A percentile compares a stretch with the other conserved stretches of the same genome.
These are phyloP conservation scores for Colletotrichum lindemuthianum DNA, from an alignment of 2,329 filamentous ascomycete genomes.

Conservation along the genomic window DNA sequence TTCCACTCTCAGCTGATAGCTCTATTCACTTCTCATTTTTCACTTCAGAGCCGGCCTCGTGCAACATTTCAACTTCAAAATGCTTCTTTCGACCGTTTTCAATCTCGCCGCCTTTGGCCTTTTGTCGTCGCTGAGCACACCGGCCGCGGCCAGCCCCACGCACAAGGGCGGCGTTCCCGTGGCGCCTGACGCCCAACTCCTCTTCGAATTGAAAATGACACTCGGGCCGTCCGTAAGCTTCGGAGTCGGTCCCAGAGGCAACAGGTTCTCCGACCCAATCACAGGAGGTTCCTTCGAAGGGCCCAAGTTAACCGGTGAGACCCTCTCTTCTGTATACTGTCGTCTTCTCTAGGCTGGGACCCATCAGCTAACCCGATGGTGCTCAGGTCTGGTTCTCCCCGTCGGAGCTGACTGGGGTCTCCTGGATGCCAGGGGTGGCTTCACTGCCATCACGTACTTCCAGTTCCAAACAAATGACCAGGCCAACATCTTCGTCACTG, in stretches of 20 bases:
- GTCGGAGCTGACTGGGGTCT: conserved; percentile 14
- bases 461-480: conserved; percentile 16
- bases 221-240: neutral
- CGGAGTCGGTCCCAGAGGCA: conserved; percentile 1
- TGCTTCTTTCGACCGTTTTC: conserved; percentile 1
- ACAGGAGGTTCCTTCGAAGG: neutral
- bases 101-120: neutral
- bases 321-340: neutral
- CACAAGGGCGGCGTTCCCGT: neutral
- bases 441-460: neutral
- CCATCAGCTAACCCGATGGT: neutral
- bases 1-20: too few species aligned
- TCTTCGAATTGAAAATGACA: neutral
- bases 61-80: neutral
- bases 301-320: neutral
- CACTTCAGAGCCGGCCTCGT: too few species aligned
- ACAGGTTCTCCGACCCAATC: conserved; percentile 1
- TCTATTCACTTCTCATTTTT: too few species aligned
- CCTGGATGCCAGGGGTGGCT: neutral
- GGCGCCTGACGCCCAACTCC: neutral
- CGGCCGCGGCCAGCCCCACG: neutral
- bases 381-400: neutral
- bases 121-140: neutral
- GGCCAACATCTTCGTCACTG: conserved; percentile 9
- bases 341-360: neutral